These are phyloP conservation scores for Curvularia lunata DNA, from an alignment of 2,329 filamentous ascomycete genomes.

Conservation along the genomic window DNA sequence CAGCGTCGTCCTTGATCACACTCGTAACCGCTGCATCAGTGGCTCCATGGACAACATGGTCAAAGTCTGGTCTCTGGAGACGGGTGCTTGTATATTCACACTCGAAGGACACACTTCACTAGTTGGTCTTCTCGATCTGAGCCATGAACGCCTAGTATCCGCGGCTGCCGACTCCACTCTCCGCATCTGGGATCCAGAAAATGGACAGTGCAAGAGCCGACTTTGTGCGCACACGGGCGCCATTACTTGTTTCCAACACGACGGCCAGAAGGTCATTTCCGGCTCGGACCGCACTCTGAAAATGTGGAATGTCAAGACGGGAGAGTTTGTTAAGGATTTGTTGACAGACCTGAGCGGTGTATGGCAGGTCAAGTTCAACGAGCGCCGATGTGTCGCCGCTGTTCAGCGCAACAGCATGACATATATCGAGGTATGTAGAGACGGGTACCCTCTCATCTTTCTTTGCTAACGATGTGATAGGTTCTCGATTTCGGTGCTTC, in stretches of 20 bases:
- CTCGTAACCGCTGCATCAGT: constrained; percentile 93
- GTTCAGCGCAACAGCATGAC: constrained; percentile 92
- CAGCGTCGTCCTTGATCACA: constrained; percentile 91
- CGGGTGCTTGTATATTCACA: constrained; percentile 82
- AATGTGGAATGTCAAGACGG: constrained; percentile 96
- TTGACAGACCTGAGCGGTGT: constrained; percentile 94
- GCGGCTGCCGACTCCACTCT: constrained; percentile 95
- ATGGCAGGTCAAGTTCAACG: constrained; percentile 99
- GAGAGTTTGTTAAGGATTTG: constrained; percentile 90
- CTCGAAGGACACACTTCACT: constrained; percentile 92
- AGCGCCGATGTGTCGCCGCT: constrained; percentile 91
- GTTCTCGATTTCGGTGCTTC: constrained; percentile 96
- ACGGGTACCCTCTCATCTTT: no score
- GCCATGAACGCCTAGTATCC: constrained; percentile 87
- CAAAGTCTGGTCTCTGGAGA: constrained; percentile 95
- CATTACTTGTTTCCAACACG: constrained; percentile 98
- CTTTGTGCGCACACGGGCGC: constrained; percentile 94
- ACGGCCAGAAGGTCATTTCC: constrained; percentile 94
- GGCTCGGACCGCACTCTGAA: constrained; percentile 95
- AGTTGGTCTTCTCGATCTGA: constrained; percentile 88
- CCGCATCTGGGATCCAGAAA: constrained; percentile 96
- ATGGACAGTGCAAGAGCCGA: constrained; percentile 85
- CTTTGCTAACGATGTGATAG: constrained; percentile 57
- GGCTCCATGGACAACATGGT: constrained; percentile 98
- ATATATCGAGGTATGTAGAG: constrained; percentile 78